Percentiles rank a stretch among this genome's conserved stretches.
Evolutionary conservation across 805 yeast species (phyloP).

Genomic region (Candida lessepsii): DNA sequence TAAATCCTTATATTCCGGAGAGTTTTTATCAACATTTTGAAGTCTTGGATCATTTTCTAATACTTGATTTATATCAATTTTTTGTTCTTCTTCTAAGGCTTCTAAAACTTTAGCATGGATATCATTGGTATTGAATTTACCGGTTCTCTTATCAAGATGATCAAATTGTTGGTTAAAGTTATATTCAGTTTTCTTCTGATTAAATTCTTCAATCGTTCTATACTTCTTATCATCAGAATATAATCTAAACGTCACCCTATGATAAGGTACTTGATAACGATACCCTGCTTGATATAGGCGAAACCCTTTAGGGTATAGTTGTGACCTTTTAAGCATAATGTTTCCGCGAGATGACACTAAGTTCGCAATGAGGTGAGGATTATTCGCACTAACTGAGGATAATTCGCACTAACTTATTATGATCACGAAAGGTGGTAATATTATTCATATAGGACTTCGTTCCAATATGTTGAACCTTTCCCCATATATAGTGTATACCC

Average conservation of each 20-base stretch:
- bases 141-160: not conserved
- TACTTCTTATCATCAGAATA: slow-evolving; percentile 12
- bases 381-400: no score
- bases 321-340: not conserved
- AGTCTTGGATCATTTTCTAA: slow-evolving; percentile 34
- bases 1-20: slow-evolving; percentile 38
- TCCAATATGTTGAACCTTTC: no score
- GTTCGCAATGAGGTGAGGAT: no score
- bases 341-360: no score
- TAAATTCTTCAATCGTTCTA: slow-evolving; percentile 35
- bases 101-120: slow-evolving; percentile 12
- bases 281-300: not conserved
- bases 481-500: no score
- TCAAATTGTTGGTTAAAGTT: slow-evolving; percentile 9
- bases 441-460: no score
- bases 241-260: not conserved
- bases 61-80: slow-evolving; percentile 20
- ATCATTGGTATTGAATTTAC: slow-evolving; percentile 6
- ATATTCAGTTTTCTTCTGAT: slow-evolving; percentile 26
- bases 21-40: slow-evolving; percentile 24
- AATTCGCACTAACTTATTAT: not conserved
- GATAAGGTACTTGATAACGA: not conserved
- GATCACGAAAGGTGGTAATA: not conserved
- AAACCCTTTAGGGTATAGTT: not conserved
- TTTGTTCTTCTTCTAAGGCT: slow-evolving; percentile 17